A percentile compares a stretch with the other conserved stretches of the same genome.
Evolutionary conservation across 352 stramenopile species (phyloP).

Genomic region (Phytophthora quininea): DNA sequence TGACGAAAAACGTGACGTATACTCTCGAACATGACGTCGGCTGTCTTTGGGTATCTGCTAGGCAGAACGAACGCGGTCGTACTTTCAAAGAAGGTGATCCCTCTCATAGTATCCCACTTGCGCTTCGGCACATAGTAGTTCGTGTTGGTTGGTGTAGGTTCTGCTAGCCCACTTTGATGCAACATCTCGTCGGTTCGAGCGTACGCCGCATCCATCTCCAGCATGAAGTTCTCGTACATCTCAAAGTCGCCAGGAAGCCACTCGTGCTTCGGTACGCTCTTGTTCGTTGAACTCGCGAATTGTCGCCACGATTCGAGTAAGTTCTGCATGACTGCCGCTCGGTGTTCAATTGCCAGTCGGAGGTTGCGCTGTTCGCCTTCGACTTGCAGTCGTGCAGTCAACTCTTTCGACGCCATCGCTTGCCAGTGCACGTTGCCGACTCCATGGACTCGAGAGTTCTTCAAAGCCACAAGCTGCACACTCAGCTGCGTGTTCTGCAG

Average conservation of each 20-base stretch:
- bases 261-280: not conserved
- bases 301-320: slow-evolving; percentile 12
- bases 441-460: not conserved
- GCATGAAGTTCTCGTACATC: slow-evolving; percentile 10
- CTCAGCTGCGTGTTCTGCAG: slow-evolving; percentile 2
- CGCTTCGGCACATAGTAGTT: slow-evolving; percentile 18
- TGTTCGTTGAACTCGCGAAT: not conserved
- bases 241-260: slow-evolving; percentile 11
- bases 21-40: slow-evolving; percentile 13
- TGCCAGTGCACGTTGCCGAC: slow-evolving; percentile 14
- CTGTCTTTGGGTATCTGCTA: slow-evolving; percentile 8
- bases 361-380: slow-evolving; percentile 5
- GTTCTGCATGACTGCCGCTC: slow-evolving; percentile 3
- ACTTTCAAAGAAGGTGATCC: slow-evolving; percentile 15
- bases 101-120: slow-evolving; percentile 6
- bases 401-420: slow-evolving; percentile 8
- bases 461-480: slow-evolving; percentile 9
- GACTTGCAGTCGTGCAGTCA: slow-evolving; percentile 4
- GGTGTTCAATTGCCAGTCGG: slow-evolving; percentile 10
- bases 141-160: not conserved
- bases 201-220: slow-evolving; percentile 7
- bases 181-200: slow-evolving; percentile 13
- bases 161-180: slow-evolving; percentile 1
- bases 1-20: slow-evolving; percentile 14
- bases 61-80: slow-evolving; percentile 15